These are phyloP conservation scores for Allium fistulosum DNA, from an alignment of 106 monocot genomes.

Conservation along the genomic window DNA sequence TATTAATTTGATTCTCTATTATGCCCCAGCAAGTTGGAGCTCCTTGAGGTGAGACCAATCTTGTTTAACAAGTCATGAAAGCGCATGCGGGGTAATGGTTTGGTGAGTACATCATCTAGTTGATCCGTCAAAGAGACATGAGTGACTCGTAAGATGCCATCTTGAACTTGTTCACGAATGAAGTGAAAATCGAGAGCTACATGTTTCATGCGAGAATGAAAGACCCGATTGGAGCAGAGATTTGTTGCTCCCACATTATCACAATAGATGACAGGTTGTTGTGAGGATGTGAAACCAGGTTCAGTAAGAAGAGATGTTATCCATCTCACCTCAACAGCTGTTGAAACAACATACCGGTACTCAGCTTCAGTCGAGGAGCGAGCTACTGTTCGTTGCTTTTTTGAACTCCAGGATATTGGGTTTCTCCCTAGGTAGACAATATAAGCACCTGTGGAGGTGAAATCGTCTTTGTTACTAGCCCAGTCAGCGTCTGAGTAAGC, in stretches of 20 bases:
- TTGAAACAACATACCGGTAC: slow-evolving; percentile 1
- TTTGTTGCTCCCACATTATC: neutral
- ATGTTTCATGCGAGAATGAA: neutral
- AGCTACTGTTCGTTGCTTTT: slow-evolving; percentile 10
- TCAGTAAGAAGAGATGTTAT: neutral
- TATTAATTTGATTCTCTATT: too few relatives aligned
- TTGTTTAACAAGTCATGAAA: neutral
- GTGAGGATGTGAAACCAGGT: neutral
- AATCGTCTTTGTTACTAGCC: slow-evolving; percentile 1
- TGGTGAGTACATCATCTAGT: neutral
- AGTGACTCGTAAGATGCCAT: neutral
- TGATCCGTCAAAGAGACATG: neutral
- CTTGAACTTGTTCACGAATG: neutral
- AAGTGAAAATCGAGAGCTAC: neutral
- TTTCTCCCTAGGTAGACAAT: slow-evolving; percentile 4
- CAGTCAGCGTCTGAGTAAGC: slow-evolving; percentile 6
- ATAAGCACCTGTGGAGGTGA: slow-evolving; percentile 6
- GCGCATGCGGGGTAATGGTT: neutral
- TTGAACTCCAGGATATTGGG: slow-evolving; percentile 8
- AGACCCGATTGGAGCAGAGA: neutral
- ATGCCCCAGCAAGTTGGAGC: too few relatives aligned
- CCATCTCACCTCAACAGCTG: slow-evolving; percentile 11
- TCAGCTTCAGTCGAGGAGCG: slow-evolving; percentile 16
- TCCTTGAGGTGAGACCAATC: too few relatives aligned
- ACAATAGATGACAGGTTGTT: neutral